These are phyloP conservation scores for Micractinium sp. DNA, from an alignment of 139 green algal species.

Conservation along the genomic window DNA sequence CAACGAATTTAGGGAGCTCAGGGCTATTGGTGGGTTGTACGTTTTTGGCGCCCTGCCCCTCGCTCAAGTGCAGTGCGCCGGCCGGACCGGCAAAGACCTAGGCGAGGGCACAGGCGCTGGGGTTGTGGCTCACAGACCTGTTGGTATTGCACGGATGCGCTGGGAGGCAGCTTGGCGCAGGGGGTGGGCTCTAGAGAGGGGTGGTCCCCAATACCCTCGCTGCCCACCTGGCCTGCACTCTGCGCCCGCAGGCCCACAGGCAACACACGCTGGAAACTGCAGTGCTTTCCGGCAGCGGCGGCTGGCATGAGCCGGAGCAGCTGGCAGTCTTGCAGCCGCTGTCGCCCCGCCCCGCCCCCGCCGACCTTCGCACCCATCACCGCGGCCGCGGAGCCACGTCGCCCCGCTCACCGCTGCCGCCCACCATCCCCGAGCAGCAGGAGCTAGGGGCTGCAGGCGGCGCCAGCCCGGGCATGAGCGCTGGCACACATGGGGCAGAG, in stretches of 20 bases:
- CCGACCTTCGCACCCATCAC: not conserved
- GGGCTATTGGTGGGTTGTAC: too few relatives aligned
- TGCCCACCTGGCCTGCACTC: not conserved
- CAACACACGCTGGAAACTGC: constrained; percentile 8
- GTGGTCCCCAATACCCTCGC: not conserved
- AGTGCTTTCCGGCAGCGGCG: not conserved
- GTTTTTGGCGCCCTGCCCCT: too few relatives aligned
- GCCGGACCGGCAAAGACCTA: too few relatives aligned
- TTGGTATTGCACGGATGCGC: too few relatives aligned
- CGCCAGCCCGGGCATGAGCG: not conserved
- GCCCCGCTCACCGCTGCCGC: constrained; percentile 16
- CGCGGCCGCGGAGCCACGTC: not conserved
- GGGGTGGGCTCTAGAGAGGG: not conserved
- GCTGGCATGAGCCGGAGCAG: constrained; percentile 25
- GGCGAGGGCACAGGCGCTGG: too few relatives aligned
- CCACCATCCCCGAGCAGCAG: constrained; percentile 12
- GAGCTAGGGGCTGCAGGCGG: not conserved
- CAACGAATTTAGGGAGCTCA: too few relatives aligned
- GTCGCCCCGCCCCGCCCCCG: not conserved
- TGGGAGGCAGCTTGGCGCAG: not conserved
- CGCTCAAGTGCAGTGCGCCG: too few relatives aligned
- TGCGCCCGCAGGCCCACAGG: not conserved
- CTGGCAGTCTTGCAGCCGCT: constrained; percentile 3
- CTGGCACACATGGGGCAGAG: not conserved
- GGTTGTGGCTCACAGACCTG: too few relatives aligned